Evolutionary conservation across 228 moss, liverwort and hornwort genomes (phyloP), one percentile per base, ranked within the genome.

Genomic region (Sphagnum magellanicum): DNA sequence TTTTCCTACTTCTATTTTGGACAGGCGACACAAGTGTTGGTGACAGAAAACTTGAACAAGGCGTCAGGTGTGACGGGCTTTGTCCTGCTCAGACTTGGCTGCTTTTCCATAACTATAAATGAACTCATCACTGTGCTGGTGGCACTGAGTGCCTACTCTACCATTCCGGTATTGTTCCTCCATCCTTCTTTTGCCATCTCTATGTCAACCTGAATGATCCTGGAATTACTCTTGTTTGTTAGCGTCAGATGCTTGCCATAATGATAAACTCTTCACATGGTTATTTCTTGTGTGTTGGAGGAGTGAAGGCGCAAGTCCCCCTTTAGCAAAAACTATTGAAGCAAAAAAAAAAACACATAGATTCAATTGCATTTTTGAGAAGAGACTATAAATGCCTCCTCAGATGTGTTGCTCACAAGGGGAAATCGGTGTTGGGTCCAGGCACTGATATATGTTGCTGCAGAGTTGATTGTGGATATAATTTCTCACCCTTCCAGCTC

Each of bases 61-160:
- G 84, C 91, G 47, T 93, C 93, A 48, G 91, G 93, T 12, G 75
- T 93, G 68, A 93, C 89, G 4, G 89, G 87, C 70, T 89, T 91
- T 70, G 73, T 91, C 62, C 67, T 93, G 16, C 68, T 93, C 17
- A 87, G 79, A 68, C 80, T 91, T 48, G 87, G 91, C 4, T 80
- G 83, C 59, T 60, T 85, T 32, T 74, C 62, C 57, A 69, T 93
- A 51, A 79, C 87, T 51, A 73, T 93, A 53, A 91, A 91, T 67
- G 81, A 93, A 74, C 67, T 83, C 69, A 83, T 93, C 16, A 91
- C 85, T 51, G 82, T 84, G 61, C 78, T 93, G 67, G 93, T 93
- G 68, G 93, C 93, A 50, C 78, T 89, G 93, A 93, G 93, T 84
- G 93, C 93, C 53, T 91, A 89, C 73, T 89, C 93, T 11, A 93